Evolutionary conservation across 805 yeast genomes (phyloP).

Genomic region (Candida hungchunana): DNA sequence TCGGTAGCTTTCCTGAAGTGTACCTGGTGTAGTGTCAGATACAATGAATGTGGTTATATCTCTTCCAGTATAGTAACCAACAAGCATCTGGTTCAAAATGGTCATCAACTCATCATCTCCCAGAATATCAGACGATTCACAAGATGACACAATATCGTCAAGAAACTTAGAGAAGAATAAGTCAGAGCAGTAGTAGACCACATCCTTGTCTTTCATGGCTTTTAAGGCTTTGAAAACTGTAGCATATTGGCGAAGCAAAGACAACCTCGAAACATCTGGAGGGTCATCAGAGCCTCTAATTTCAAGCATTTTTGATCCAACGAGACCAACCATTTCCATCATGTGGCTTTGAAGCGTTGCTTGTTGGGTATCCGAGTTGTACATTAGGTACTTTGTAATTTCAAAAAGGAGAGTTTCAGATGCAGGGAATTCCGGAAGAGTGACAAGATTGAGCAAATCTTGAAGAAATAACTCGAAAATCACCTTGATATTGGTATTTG

Average conservation of each 20-base stretch:
- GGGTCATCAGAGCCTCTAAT: slow-evolving; percentile 27
- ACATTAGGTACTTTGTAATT: slow-evolving; percentile 40
- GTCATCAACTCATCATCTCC: slow-evolving; percentile 5
- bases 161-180: slow-evolving; percentile 23
- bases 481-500: slow-evolving; percentile 31
- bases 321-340: slow-evolving; percentile 57
- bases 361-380: slow-evolving; percentile 33
- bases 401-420: slow-evolving; percentile 47
- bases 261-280: too few relatives aligned
- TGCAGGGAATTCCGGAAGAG: slow-evolving; percentile 59
- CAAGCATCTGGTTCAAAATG: slow-evolving; percentile 2
- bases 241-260: not conserved
- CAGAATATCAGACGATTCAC: slow-evolving; percentile 1
- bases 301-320: slow-evolving; percentile 48
- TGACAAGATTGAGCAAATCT: slow-evolving; percentile 50
- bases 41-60: not conserved
- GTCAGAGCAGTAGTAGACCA: slow-evolving; percentile 4
- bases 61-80: slow-evolving; percentile 3
- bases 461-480: slow-evolving; percentile 49
- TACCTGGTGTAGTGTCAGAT: not conserved
- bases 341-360: slow-evolving; percentile 45
- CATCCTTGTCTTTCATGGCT: not conserved
- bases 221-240: not conserved
- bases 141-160: slow-evolving; percentile 4
- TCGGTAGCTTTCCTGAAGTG: slow-evolving; percentile 1